phyloP scores from a whole-genome alignment of 2,329 filamentous ascomycete genomes.

The Cercospora zeae-maydis region DNA sequence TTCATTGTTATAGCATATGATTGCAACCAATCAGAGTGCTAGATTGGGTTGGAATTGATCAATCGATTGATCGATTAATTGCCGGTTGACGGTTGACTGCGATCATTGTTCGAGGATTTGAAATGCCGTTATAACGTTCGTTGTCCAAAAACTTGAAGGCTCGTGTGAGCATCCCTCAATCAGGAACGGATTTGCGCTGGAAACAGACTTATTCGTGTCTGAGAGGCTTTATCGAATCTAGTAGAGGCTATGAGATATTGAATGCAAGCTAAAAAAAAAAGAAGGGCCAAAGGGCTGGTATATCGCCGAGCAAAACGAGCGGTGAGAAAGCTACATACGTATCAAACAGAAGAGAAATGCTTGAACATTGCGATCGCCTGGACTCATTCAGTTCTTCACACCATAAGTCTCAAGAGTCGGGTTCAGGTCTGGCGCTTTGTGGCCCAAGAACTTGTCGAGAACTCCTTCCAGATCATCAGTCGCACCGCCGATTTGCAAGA shows the following conservation, averaged over 20 bases:
- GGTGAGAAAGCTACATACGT: not conserved
- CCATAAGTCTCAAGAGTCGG: not conserved
- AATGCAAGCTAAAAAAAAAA: too few species aligned
- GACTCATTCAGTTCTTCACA: not conserved
- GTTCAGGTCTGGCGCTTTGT: conserved; percentile 52
- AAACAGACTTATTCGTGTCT: too few species aligned
- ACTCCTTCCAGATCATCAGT: conserved; percentile 71
- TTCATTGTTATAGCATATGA: too few species aligned
- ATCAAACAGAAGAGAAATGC: not conserved
- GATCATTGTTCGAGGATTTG: too few species aligned
- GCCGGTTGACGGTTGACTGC: too few species aligned
- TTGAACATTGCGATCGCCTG: not conserved
- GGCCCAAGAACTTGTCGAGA: conserved; percentile 70
- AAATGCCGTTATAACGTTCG: not conserved
- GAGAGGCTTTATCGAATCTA: not conserved
- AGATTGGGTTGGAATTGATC: too few species aligned
- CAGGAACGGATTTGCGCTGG: not conserved
- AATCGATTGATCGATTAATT: too few species aligned
- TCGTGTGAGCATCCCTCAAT: not conserved
- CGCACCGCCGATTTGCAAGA: conserved; percentile 66
- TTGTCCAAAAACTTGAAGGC: not conserved
- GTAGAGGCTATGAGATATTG: not conserved
- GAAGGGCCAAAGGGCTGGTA: not conserved
- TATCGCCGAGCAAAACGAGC: not conserved
- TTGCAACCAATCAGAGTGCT: too few species aligned